These are phyloP conservation scores for Arthroderma sp. DNA, from an alignment of 2,329 filamentous ascomycete genomes.

Conservation along the genomic window DNA sequence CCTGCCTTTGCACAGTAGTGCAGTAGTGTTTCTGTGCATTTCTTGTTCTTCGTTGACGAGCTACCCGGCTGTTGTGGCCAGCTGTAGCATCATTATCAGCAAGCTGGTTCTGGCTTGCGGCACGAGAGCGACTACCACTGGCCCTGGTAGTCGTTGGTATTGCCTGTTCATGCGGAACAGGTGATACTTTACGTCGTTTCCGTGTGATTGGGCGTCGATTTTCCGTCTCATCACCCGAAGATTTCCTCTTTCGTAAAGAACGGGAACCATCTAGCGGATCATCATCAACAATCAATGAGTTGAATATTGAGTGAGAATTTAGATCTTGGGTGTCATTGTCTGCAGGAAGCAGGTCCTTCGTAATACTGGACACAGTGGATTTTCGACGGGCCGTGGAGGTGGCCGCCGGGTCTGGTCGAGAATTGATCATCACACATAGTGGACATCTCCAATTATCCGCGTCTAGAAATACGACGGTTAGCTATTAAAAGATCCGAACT, in stretches of 20 bases:
- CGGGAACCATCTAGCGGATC: conserved; percentile 66
- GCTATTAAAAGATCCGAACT: neutral
- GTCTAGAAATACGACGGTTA: conserved; percentile 33
- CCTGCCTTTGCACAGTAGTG: conserved; percentile 31
- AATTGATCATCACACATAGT: conserved; percentile 38
- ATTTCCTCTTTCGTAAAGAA: conserved; percentile 70
- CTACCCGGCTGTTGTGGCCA: conserved; percentile 17
- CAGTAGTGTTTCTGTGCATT: conserved; percentile 32
- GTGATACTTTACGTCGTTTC: conserved; percentile 34
- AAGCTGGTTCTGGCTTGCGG: conserved; percentile 7
- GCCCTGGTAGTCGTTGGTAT: neutral
- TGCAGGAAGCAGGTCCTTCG: conserved; percentile 60
- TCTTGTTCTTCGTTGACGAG: conserved; percentile 48
- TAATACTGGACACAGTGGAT: conserved; percentile 52
- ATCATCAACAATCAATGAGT: conserved; percentile 57
- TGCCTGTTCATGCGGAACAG: neutral
- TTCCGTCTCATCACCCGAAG: conserved; percentile 55
- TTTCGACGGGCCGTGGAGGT: conserved; percentile 31
- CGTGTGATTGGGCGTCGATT: conserved; percentile 35
- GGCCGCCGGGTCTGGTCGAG: conserved; percentile 22
- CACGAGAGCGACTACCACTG: conserved; percentile 9
- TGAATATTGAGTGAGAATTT: conserved; percentile 66
- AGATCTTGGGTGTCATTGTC: conserved; percentile 52
- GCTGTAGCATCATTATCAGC: conserved; percentile 8
- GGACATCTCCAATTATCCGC: conserved; percentile 51